A percentile compares a stretch with the other conserved stretches of the same genome.
phyloP scores from a whole-genome alignment of 2,329 filamentous ascomycete genomes.

The Cladosporium sp. region DNA sequence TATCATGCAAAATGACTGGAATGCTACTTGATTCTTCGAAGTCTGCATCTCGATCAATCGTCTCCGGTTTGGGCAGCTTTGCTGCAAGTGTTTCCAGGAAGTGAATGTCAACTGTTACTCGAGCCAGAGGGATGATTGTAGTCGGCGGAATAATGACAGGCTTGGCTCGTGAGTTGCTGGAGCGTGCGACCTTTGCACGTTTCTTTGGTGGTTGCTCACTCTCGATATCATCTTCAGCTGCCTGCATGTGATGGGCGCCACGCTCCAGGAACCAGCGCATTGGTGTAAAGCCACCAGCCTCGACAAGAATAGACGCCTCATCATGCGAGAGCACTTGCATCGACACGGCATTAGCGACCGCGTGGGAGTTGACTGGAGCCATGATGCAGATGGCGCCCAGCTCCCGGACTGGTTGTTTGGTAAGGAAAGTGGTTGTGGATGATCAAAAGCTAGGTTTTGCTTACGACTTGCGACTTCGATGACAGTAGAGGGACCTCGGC shows the following conservation, averaged over 20 bases:
- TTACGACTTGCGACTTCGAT: background rate
- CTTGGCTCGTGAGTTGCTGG: background rate
- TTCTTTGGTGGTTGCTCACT: conserved; percentile 28
- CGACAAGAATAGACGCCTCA: conserved; percentile 31
- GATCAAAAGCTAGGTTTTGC: background rate
- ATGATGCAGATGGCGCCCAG: conserved; percentile 17
- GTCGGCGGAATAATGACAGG: background rate
- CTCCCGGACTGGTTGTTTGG: background rate
- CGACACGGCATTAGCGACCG: conserved; percentile 29
- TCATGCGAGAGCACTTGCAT: conserved; percentile 30
- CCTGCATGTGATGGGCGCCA: conserved; percentile 17
- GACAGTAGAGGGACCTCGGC: background rate
- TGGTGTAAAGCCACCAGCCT: conserved; percentile 35
- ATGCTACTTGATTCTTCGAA: conserved; percentile 24
- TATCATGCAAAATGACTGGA: conserved; percentile 24
- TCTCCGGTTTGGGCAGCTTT: conserved; percentile 13
- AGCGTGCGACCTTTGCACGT: conserved; percentile 11
- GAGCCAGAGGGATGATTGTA: conserved; percentile 27
- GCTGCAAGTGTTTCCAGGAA: conserved; percentile 27
- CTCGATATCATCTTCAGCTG: conserved; percentile 18
- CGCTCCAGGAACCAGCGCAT: conserved; percentile 35
- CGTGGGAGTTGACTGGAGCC: conserved; percentile 25
- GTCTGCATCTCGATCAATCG: conserved; percentile 25
- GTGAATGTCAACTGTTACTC: conserved; percentile 31
- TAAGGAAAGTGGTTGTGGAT: background rate